phyloP scores from a whole-genome alignment of 2,329 filamentous ascomycete species.

The Colletotrichum sansevieriae region DNA sequence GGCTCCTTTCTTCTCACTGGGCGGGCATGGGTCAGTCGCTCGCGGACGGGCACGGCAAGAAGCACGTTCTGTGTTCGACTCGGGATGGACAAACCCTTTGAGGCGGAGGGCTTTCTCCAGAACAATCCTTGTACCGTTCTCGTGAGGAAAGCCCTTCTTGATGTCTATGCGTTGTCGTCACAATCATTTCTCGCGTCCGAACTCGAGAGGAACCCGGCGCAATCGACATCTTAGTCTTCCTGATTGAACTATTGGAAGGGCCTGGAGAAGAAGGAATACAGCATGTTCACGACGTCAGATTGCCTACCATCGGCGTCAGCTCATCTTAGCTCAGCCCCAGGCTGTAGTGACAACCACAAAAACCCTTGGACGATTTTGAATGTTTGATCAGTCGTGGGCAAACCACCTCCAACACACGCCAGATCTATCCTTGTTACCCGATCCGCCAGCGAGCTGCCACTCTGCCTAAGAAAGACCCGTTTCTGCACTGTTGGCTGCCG shows the following conservation, averaged over 20 bases:
- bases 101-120: slow-evolving; percentile 24
- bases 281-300: not conserved
- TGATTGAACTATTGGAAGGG: slow-evolving; percentile 1
- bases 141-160: not conserved
- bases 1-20: slow-evolving; percentile 19
- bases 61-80: slow-evolving; percentile 33
- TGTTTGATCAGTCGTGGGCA: slow-evolving; percentile 28
- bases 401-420: slow-evolving; percentile 31
- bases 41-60: slow-evolving; percentile 21
- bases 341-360: slow-evolving; percentile 3
- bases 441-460: slow-evolving; percentile 32
- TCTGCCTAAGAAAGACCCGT: slow-evolving; percentile 40
- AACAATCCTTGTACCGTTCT: slow-evolving; percentile 27
- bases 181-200: slow-evolving; percentile 25
- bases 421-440: slow-evolving; percentile 42
- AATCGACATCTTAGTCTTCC: not conserved
- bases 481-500: slow-evolving; percentile 38
- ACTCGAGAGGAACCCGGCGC: slow-evolving; percentile 19
- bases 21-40: slow-evolving; percentile 38
- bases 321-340: slow-evolving; percentile 10
- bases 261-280: not conserved
- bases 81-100: slow-evolving; percentile 36
- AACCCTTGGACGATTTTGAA: slow-evolving; percentile 18
- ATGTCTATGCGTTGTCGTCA: slow-evolving; percentile 22
- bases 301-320: not conserved